These are phyloP conservation scores for Russula virescens DNA, from an alignment of 768 basidiomycete genomes.

Conservation along the genomic window DNA sequence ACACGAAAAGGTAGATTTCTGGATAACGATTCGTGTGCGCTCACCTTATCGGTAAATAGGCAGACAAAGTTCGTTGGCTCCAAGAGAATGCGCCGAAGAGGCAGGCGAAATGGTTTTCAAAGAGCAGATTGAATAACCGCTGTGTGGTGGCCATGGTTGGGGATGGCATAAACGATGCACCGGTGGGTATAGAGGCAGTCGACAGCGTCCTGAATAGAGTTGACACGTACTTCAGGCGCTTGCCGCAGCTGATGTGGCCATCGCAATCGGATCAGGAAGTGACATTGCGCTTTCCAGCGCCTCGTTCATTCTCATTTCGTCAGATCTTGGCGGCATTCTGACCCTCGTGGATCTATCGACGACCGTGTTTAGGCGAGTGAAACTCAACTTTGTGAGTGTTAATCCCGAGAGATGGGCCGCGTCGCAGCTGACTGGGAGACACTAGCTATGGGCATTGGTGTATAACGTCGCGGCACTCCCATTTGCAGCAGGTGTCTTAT, in stretches of 20 bases:
- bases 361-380: slow-evolving; percentile 61
- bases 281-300: slow-evolving; percentile 75
- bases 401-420: neutral
- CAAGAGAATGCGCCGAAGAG: slow-evolving; percentile 41
- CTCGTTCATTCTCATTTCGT: slow-evolving; percentile 71
- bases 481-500: slow-evolving; percentile 73
- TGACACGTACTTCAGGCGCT: slow-evolving; percentile 36
- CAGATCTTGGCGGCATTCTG: slow-evolving; percentile 53
- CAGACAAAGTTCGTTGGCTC: slow-evolving; percentile 54
- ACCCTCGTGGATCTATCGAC: slow-evolving; percentile 59
- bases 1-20: slow-evolving; percentile 60
- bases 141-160: slow-evolving; percentile 54
- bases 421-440: slow-evolving; percentile 8
- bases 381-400: slow-evolving; percentile 62
- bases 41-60: slow-evolving; percentile 29
- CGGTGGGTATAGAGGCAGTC: slow-evolving; percentile 31
- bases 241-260: slow-evolving; percentile 51
- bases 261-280: slow-evolving; percentile 64
- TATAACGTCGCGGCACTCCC: slow-evolving; percentile 67
- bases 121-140: slow-evolving; percentile 31
- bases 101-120: slow-evolving; percentile 27
- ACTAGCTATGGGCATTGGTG: slow-evolving; percentile 57
- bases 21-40: slow-evolving; percentile 17
- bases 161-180: slow-evolving; percentile 61
- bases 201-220: neutral